Conservation (phyloP, 805 yeast genomes). For the Cyberlindnera maritima region DNA sequence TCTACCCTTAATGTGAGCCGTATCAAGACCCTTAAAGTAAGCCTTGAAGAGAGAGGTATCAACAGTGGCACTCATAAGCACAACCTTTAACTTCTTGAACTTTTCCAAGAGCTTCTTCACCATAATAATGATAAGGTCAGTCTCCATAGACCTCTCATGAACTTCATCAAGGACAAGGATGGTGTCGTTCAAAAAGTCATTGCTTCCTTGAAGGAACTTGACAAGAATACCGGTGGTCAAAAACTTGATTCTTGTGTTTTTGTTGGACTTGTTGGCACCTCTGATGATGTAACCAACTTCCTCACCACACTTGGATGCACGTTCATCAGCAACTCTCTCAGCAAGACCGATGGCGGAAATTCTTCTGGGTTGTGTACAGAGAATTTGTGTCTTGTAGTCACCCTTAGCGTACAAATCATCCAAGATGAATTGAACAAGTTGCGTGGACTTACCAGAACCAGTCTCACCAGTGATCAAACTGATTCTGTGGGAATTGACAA, state of each 20-base stretch:
- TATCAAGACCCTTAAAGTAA: conserved; percentile 61
- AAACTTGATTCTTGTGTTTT: conserved; percentile 71
- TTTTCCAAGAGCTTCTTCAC: conserved; percentile 56
- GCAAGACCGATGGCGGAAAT: conserved; percentile 94
- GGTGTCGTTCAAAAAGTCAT: conserved; percentile 47
- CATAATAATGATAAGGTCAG: conserved; percentile 79
- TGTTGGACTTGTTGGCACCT: conserved; percentile 73
- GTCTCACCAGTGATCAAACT: conserved; percentile 93
- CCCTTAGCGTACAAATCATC: conserved; percentile 56
- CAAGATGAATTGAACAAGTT: conserved; percentile 83
- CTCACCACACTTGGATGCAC: conserved; percentile 54
- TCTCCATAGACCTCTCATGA: conserved; percentile 92
- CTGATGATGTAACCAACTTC: conserved; percentile 89
- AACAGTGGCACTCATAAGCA: conserved; percentile 94
- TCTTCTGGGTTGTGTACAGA: conserved; percentile 95
- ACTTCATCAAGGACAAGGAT: conserved; percentile 89
- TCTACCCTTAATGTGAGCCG: conserved; percentile 85
- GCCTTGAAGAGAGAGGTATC: conserved; percentile 62
- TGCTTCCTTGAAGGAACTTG: conserved; percentile 67
- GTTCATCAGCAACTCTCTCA: conserved; percentile 85
- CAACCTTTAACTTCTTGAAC: conserved; percentile 53
- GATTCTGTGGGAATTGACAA: conserved; percentile 58
- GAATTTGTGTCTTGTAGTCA: conserved; percentile 50
- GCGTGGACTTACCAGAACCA: conserved; percentile 97
- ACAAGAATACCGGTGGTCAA: conserved; percentile 91